These are phyloP conservation scores for Globisporangium nagaii DNA, from an alignment of 352 stramenopile genomes.

Conservation along the genomic window DNA sequence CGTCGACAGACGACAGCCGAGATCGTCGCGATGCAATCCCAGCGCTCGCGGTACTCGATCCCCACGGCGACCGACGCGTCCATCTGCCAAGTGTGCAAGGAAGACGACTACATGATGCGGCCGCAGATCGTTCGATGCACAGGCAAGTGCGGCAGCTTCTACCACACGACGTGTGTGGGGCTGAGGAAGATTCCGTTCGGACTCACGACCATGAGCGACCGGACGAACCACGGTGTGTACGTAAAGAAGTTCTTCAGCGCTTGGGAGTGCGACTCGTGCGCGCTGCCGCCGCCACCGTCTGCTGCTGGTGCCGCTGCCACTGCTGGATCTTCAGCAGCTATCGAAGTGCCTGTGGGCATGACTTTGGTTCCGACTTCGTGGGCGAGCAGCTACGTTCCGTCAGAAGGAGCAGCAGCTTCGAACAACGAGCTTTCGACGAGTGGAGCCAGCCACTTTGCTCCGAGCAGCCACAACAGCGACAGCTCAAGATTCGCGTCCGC, in stretches of 20 bases:
- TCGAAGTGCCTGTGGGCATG: slow-evolving; percentile 36
- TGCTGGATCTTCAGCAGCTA: background rate
- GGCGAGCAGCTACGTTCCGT: slow-evolving; percentile 14
- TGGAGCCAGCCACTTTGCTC: background rate
- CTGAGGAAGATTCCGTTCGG: slow-evolving; percentile 79
- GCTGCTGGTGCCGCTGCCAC: too few species aligned
- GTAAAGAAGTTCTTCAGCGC: slow-evolving; percentile 81
- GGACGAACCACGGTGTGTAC: slow-evolving; percentile 73
- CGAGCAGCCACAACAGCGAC: background rate
- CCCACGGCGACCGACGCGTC: slow-evolving; percentile 22
- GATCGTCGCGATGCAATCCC: slow-evolving; percentile 67
- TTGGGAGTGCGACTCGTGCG: slow-evolving; percentile 66
- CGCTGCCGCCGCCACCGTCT: slow-evolving; percentile 16
- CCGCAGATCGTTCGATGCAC: slow-evolving; percentile 63
- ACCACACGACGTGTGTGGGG: slow-evolving; percentile 73
- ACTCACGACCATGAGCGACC: slow-evolving; percentile 75
- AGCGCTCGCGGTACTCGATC: slow-evolving; percentile 43
- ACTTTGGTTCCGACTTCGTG: slow-evolving; percentile 38
- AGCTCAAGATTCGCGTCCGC: background rate
- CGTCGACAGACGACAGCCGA: slow-evolving; percentile 61
- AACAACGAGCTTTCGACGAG: background rate
- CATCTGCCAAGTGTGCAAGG: slow-evolving; percentile 53
- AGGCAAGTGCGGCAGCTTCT: slow-evolving; percentile 41
- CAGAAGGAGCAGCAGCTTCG: background rate
- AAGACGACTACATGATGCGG: slow-evolving; percentile 83